These are phyloP conservation scores for Fusarium pseudonygamai DNA, from an alignment of 2,329 filamentous ascomycete species.

Conservation along the genomic window DNA sequence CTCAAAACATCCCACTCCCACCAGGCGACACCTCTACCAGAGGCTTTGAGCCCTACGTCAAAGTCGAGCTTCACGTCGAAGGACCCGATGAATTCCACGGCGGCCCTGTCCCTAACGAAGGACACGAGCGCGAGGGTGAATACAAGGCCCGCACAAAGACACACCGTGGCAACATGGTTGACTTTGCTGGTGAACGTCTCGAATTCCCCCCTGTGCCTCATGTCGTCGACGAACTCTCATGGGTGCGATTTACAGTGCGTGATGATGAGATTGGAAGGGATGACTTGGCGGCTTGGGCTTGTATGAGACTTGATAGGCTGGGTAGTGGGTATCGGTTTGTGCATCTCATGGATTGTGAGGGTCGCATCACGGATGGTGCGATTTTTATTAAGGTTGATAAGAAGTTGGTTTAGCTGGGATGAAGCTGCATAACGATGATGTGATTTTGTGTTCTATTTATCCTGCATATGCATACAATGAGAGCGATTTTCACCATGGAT, in stretches of 20 bases:
- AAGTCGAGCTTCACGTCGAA: constrained; percentile 85
- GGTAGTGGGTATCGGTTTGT: constrained; percentile 80
- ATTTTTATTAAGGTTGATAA: constrained; percentile 81
- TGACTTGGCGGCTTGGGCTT: constrained; percentile 86
- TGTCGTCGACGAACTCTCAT: constrained; percentile 75
- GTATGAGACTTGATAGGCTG: constrained; percentile 84
- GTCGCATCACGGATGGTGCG: constrained; percentile 71
- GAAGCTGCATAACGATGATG: background rate
- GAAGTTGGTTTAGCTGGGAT: constrained; percentile 46
- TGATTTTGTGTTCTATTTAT: background rate
- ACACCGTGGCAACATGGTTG: constrained; percentile 66
- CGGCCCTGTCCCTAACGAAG: constrained; percentile 51
- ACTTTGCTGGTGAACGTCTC: constrained; percentile 68
- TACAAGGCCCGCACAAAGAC: constrained; percentile 69
- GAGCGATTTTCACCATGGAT: background rate
- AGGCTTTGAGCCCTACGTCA: constrained; percentile 81
- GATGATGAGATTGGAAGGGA: constrained; percentile 86
- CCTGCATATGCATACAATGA: background rate
- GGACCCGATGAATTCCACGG: constrained; percentile 59
- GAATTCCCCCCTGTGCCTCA: constrained; percentile 64
- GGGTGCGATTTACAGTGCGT: constrained; percentile 85
- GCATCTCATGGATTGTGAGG: constrained; percentile 76
- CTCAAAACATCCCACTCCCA: constrained; percentile 77
- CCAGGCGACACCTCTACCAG: constrained; percentile 58
- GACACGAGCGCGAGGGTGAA: constrained; percentile 54